Conservation (phyloP, 169 alveolate genomes). For the Plasmodium cynomolgi region DNA sequence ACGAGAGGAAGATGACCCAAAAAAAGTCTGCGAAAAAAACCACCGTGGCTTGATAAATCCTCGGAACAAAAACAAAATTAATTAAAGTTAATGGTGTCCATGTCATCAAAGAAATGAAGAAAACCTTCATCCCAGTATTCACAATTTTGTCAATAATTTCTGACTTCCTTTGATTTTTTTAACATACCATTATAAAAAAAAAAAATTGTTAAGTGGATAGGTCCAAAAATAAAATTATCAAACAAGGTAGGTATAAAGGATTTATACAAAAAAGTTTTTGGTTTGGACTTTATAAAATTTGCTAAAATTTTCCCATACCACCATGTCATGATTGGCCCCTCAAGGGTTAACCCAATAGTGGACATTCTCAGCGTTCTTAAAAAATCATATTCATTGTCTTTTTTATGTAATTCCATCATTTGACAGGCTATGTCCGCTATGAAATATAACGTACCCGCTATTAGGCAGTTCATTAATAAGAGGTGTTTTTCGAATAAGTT, state of each 20-base stretch:
- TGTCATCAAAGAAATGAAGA: constrained; percentile 65
- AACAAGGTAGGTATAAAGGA: constrained; percentile 73
- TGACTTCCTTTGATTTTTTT: constrained; percentile 53
- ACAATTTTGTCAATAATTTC: constrained; percentile 72
- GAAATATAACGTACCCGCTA: constrained; percentile 61
- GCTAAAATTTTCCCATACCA: constrained; percentile 73
- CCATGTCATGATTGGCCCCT: constrained; percentile 76
- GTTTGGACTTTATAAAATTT: constrained; percentile 66
- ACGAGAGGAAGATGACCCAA: constrained; percentile 74
- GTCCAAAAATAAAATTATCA: constrained; percentile 75
- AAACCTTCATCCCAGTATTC: constrained; percentile 70
- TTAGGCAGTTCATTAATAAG: constrained; percentile 63
- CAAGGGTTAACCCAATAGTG: constrained; percentile 47
- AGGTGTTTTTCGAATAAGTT: constrained; percentile 75
- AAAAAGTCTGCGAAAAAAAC: constrained; percentile 73
- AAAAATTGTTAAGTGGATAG: constrained; percentile 60
- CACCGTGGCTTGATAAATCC: constrained; percentile 72
- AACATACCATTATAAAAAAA: constrained; percentile 70
- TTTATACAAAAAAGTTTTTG: constrained; percentile 70
- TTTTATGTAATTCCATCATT: constrained; percentile 44
- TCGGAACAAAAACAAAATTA: constrained; percentile 72
- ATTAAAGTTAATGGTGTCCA: constrained; percentile 75
- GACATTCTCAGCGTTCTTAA: constrained; percentile 68
- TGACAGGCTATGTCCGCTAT: constrained; percentile 72
- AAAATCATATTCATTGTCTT: constrained; percentile 17